Percentiles rank a stretch among this genome's conserved stretches.
phyloP scores from a whole-genome alignment of 345 rosid genomes.

The Corchorus olitorius region DNA sequence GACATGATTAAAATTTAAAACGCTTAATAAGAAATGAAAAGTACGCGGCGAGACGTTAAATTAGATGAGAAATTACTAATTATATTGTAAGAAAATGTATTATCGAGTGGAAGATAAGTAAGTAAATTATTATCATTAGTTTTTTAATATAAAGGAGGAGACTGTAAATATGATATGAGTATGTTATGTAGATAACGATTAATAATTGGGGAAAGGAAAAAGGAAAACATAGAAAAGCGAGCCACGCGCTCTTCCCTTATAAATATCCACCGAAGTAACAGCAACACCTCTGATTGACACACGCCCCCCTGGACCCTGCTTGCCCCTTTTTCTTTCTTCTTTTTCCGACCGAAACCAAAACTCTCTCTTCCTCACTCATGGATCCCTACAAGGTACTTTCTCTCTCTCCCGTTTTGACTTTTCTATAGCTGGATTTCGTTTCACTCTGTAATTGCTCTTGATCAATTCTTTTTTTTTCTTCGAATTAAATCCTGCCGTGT shows the following conservation, averaged over 20 bases:
- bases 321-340: neutral
- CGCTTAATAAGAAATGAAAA: no score
- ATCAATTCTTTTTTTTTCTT: neutral
- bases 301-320: neutral
- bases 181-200: neutral
- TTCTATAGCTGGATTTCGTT: neutral
- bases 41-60: neutral
- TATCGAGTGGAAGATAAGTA: no score
- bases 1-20: no score
- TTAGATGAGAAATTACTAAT: neutral
- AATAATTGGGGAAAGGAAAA: neutral
- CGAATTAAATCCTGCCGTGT: no score
- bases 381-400: constrained; percentile 35
- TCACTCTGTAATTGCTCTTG: neutral
- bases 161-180: no score
- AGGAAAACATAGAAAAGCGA: constrained; percentile 7
- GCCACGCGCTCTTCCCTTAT: constrained; percentile 23
- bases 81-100: neutral
- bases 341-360: neutral
- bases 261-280: neutral
- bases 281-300: neutral
- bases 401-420: neutral
- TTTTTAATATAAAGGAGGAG: no score
- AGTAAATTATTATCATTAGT: no score
- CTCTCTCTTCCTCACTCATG: constrained; percentile 20